These are phyloP conservation scores for Quercus rubra DNA, from an alignment of 306 rosid genomes.

Conservation along the genomic window DNA sequence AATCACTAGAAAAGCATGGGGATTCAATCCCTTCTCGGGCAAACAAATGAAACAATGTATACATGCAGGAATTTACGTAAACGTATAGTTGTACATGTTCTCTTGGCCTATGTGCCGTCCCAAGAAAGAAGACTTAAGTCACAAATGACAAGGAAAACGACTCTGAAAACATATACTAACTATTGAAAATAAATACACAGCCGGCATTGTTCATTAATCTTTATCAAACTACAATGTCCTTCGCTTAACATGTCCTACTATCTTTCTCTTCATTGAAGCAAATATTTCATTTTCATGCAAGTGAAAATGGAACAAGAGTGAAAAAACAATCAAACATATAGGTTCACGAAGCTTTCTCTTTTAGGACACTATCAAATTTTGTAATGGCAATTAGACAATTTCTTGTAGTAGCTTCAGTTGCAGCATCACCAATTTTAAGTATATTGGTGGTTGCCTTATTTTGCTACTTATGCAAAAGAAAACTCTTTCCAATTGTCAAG, in stretches of 20 bases:
- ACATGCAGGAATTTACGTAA: not conserved
- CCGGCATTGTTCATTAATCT: not conserved
- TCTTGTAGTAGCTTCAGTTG: constrained; percentile 18
- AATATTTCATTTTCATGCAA: not conserved
- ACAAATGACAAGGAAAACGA: not conserved
- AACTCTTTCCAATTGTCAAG: constrained; percentile 33
- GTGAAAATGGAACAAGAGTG: not conserved
- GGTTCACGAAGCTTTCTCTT: not conserved
- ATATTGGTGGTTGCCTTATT: constrained; percentile 28
- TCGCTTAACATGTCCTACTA: not conserved
- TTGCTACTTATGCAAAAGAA: constrained; percentile 37
- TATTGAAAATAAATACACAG: not conserved
- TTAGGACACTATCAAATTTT: not conserved
- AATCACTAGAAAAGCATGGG: not conserved
- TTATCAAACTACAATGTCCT: not conserved
- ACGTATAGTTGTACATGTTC: not conserved
- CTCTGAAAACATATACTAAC: constrained; percentile 1
- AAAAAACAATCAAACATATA: too few relatives aligned
- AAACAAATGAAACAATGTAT: not conserved
- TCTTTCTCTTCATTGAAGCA: not conserved
- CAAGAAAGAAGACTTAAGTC: constrained; percentile 9
- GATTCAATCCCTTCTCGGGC: not conserved
- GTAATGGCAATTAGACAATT: constrained; percentile 18
- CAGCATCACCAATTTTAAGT: constrained; percentile 30
- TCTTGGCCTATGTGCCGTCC: constrained; percentile 48